A percentile compares a stretch with the other conserved stretches of the same genome.
These are phyloP conservation scores for Chrysoporthe deuterocubensis DNA, from an alignment of 2,329 filamentous ascomycete genomes.

Conservation along the genomic window DNA sequence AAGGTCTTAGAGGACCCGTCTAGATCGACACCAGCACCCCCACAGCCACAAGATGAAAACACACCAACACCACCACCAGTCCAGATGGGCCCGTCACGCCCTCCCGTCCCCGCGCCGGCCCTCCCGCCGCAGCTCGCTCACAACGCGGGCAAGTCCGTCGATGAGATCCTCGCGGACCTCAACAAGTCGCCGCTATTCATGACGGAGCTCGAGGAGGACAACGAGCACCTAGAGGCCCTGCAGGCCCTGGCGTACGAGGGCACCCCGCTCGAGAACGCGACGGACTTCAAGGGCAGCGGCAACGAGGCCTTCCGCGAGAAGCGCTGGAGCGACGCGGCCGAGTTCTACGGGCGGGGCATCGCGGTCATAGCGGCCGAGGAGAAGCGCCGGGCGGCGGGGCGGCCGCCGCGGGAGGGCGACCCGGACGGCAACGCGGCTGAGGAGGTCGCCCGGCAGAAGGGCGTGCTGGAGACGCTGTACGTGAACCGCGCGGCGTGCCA, in stretches of 20 bases:
- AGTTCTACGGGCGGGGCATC: conserved; percentile 91
- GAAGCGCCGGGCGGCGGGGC: conserved; percentile 51
- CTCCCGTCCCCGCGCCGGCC: conserved; percentile 39
- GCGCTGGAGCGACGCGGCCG: conserved; percentile 80
- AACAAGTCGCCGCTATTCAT: conserved; percentile 85
- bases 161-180: conserved; percentile 60
- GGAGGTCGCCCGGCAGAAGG: conserved; percentile 54
- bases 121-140: conserved; percentile 51
- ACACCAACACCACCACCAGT: conserved; percentile 13
- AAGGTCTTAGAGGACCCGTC: conserved; percentile 28
- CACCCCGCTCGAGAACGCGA: conserved; percentile 78
- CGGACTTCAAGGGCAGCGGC: conserved; percentile 87
- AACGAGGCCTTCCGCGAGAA: conserved; percentile 83
- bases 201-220: conserved; percentile 82
- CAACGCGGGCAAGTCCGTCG: conserved; percentile 51
- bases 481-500: conserved; percentile 91
- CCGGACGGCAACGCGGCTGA: conserved; percentile 62
- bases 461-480: conserved; percentile 75
- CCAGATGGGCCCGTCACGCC: conserved; percentile 22
- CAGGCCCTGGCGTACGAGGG: conserved; percentile 93
- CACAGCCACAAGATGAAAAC: conserved; percentile 8
- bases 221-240: conserved; percentile 82
- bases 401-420: conserved; percentile 46
- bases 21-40: conserved; percentile 6
- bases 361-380: conserved; percentile 70